phyloP scores from a whole-genome alignment of 129 eudicot species.

The Flaveria sonorensis region DNA sequence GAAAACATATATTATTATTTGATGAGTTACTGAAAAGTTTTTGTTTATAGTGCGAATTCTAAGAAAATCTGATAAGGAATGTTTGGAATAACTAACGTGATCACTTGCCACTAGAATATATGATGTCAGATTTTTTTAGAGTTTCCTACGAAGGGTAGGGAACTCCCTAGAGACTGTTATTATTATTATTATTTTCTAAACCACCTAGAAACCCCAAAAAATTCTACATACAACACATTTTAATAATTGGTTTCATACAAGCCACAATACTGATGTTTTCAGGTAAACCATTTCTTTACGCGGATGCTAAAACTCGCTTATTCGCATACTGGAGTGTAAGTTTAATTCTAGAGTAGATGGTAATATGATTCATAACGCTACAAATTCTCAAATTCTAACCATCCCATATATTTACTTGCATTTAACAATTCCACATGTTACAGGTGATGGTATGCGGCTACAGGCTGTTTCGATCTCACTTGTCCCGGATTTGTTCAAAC shows the following conservation, averaged over 20 bases:
- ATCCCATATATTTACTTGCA: background rate
- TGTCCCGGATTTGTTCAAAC: slow-evolving; percentile 83
- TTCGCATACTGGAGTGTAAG: slow-evolving; percentile 66
- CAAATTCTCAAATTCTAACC: background rate
- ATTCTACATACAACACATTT: background rate
- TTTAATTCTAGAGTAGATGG: background rate
- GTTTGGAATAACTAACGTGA: no score
- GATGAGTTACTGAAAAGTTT: no score
- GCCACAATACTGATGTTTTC: background rate
- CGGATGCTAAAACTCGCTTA: slow-evolving; percentile 54
- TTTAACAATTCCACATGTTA: background rate
- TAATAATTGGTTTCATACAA: background rate
- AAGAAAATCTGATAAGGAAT: no score
- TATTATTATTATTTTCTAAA: no score
- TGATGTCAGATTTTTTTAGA: no score
- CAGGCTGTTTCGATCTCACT: slow-evolving; percentile 78
- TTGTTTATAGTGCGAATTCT: no score
- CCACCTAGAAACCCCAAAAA: no score
- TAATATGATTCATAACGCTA: background rate
- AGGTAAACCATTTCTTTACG: slow-evolving; percentile 63
- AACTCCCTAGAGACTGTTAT: no score
- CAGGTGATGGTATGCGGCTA: slow-evolving; percentile 57
- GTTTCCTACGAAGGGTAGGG: no score
- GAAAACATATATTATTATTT: no score
- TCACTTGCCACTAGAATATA: no score